Evolutionary conservation across 495 filamentous ascomycete genomes (phyloP), one percentile per base, ranked within the genome.

Genomic region (Neurospora sp.): DNA sequence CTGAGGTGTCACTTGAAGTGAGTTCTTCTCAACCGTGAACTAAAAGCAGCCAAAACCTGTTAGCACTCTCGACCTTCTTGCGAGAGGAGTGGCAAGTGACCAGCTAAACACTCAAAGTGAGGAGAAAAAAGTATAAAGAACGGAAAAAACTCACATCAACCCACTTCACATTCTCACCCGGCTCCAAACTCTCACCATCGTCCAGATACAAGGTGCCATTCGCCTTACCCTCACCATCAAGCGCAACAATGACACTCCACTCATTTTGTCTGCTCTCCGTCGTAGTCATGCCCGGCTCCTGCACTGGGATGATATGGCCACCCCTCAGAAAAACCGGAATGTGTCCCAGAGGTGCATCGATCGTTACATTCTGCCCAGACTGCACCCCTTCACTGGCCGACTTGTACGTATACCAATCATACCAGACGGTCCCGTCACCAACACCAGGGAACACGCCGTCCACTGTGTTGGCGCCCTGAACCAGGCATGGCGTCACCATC

Each of bases 401-500:
- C 44, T 88, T 84, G 53, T 65, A 65, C 18, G 84, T 90, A 79
- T 96, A 94, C 92, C 92, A 95, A 77, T 96, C 93, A 74, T 95
- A 97, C 89, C 92, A 97, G 10, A 89, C 73, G 4, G 80, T 82
- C 10, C 73, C 75, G 2, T 85, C 77, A 5, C 84, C 88, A 4
- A 89, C 79, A 20, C 93, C 92, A 0, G 93, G 93, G 78, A 97
- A 96, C 9, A 94, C 88, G 35, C 90, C 93, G n/a, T 89, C 81
- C 20, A 94, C 91, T 4, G 84, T 87, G 3, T 82, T 83, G n/a
- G 85, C 91, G 6, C 88, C 88, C 44, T 91, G 91, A 6, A 81
- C 86, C 0, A 96, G 86, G 10, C 92, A 92, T 1, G 93, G 93
- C 2, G 89, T 88, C 39, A 96, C 86, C 80, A 97, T 82, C 69